These are phyloP conservation scores for Batrachochytrium dendrobatidis DNA, from an alignment of 371 early-diverging fungal genomes.

Conservation along the genomic window DNA sequence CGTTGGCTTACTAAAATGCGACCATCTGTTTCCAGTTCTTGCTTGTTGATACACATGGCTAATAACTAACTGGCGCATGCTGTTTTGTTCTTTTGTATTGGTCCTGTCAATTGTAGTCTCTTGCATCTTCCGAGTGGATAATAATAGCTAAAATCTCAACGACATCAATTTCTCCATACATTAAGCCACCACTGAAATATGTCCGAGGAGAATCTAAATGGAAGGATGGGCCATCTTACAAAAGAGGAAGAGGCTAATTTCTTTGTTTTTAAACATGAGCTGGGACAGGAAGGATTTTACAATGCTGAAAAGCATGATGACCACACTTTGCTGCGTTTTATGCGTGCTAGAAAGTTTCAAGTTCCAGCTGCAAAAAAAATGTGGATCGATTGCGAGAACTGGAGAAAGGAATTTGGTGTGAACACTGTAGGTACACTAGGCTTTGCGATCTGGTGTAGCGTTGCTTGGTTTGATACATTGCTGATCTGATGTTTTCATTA, in stretches of 20 bases:
- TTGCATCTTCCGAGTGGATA: too few species aligned
- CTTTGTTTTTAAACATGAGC: conserved; percentile 43
- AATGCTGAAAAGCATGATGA: conserved; percentile 55
- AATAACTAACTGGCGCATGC: too few species aligned
- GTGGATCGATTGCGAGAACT: conserved; percentile 54
- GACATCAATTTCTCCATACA: too few species aligned
- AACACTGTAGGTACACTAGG: conserved; percentile 16
- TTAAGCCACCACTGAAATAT: too few species aligned
- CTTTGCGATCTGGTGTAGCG: background rate
- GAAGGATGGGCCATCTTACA: conserved; percentile 49
- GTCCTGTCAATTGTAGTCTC: too few species aligned
- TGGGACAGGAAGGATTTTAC: conserved; percentile 31
- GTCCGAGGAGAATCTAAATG: conserved; percentile 21
- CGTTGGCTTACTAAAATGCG: too few species aligned
- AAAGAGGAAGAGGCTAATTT: conserved; percentile 48
- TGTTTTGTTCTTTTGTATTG: too few species aligned
- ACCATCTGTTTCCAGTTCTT: too few species aligned
- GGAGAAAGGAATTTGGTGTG: conserved; percentile 48
- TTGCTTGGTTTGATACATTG: too few species aligned
- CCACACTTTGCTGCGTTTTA: conserved; percentile 58
- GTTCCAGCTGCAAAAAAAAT: conserved; percentile 52
- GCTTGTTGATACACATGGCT: too few species aligned
- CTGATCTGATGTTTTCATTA: too few species aligned
- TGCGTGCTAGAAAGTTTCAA: conserved; percentile 64
- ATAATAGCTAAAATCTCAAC: too few species aligned